Evolutionary conservation across 2,329 filamentous ascomycete species (phyloP).

Genomic region (Xylariaceae sp.): DNA sequence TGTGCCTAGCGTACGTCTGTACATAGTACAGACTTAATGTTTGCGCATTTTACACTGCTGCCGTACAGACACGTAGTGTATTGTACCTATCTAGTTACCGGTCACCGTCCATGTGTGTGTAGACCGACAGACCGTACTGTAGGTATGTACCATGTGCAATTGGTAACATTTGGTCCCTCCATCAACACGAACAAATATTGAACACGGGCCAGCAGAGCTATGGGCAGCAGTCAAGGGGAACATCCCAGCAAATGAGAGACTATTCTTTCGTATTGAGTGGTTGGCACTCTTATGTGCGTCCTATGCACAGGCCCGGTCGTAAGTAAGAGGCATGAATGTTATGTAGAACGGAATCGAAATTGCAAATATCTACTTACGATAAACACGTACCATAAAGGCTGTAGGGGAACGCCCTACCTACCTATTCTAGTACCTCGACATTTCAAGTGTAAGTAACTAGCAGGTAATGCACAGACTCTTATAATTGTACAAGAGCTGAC

Average conservation of each 20-base stretch:
- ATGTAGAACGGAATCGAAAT: conserved; percentile 11
- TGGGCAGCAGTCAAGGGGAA: conserved; percentile 4
- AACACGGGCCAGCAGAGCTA: conserved; percentile 3
- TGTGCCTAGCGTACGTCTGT: neutral
- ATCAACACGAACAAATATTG: neutral
- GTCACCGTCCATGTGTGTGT: too few species aligned
- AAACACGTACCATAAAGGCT: neutral
- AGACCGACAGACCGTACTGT: too few species aligned
- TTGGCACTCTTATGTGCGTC: conserved; percentile 5
- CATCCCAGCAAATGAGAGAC: conserved; percentile 13
- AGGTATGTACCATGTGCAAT: too few species aligned
- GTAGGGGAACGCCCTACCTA: too few species aligned
- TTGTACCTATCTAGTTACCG: too few species aligned
- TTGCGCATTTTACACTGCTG: too few species aligned
- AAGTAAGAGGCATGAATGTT: neutral
- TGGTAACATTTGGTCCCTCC: neutral
- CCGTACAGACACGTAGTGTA: too few species aligned
- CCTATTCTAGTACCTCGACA: neutral
- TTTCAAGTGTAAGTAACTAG: neutral
- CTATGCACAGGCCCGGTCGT: neutral
- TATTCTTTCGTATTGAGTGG: conserved; percentile 11
- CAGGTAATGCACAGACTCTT: neutral
- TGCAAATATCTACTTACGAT: conserved; percentile 14
- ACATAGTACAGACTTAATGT: neutral
- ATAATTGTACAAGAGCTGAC: neutral